A percentile compares a stretch with the other conserved stretches of the same genome.
phyloP scores from a whole-genome alignment of 202 grass and related monocot genomes.

The Bolboschoenoplectus hybrid region DNA sequence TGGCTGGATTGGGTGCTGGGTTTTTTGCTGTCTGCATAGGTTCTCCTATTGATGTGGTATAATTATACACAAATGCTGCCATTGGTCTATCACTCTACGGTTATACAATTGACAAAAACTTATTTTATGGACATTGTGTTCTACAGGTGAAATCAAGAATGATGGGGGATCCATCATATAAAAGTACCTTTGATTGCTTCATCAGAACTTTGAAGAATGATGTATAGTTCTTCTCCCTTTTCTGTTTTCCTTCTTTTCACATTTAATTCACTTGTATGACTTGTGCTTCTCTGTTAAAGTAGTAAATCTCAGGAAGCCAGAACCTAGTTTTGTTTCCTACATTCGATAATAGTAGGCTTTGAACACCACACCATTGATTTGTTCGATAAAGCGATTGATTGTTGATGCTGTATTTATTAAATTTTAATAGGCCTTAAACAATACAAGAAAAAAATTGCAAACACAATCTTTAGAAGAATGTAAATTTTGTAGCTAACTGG shows the following conservation, averaged over 20 bases:
- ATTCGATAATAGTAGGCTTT: not conserved
- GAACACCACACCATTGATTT: not conserved
- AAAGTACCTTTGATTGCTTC: conserved; percentile 87
- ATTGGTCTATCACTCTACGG: not conserved
- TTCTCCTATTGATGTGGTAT: conserved; percentile 93
- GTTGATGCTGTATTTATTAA: not conserved
- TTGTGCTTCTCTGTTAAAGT: not conserved
- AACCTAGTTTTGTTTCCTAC: not conserved
- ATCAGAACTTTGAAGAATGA: conserved; percentile 86
- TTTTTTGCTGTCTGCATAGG: conserved; percentile 94
- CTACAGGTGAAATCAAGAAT: conserved; percentile 96
- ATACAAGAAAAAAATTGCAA: not conserved
- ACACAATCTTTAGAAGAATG: not conserved
- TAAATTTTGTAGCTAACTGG: conserved; percentile 4
- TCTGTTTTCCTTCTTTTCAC: not conserved
- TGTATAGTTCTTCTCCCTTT: conserved; percentile 48
- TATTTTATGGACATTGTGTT: conserved; percentile 15
- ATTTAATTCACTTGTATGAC: not conserved
- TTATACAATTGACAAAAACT: not conserved
- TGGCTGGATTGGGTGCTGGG: conserved; percentile 84
- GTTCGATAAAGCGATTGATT: not conserved
- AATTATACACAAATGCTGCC: conserved; percentile 27
- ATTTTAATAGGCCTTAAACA: not conserved
- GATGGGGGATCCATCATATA: conserved; percentile 93
- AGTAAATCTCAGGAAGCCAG: not conserved